Base-by-base conservation (phyloP, 2,329 filamentous ascomycete species). In the Penicillium sp. region DNA sequence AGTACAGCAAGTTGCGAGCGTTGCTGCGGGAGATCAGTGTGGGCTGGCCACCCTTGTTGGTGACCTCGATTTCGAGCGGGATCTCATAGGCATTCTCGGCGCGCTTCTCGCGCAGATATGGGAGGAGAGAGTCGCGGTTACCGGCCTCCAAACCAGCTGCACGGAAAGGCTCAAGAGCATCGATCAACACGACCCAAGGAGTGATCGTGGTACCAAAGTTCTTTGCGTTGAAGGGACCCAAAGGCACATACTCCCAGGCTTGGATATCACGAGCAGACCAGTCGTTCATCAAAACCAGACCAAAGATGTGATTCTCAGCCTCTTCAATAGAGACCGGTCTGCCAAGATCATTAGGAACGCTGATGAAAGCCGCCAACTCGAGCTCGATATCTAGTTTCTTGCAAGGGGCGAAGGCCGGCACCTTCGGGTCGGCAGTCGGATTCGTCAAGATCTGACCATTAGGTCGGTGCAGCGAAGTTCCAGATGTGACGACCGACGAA, bases 251-350 rank as follows among this genome's bases (percentile, higher is more conserved):
- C 62, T 93, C 86, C 84, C 84, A 92, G 0, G 76, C 75, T 59
- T 93, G 86, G 33, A 92, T 81, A 52, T 92, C 85, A 46, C 85
- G 71, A 3, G 85, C 85, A 37, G 81, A 86, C 86, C 86, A 93
- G 63, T 93, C 86, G 52, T 93, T 93, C 72, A 93, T 76, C 40
- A 93, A 65, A 0, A 92, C 85, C 16, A 86, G 72, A 10, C 86
- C 86, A 55, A 92, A 92, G 17, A 93, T 72, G 52, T 80, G 73
- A 12, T 85, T 75, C 36, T 81, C 78, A 0, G 85, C 85, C 30
- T 81, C 67, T 2, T 68, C 65, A 14, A 89, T 74, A 1, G 70
- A 63, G 13, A 92, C 72, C 0, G 79, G 74, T 37, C 74, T 66
- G 5, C 85, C 84, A 54, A 86, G 69, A 1, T 71, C 61, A 53